phyloP scores from a whole-genome alignment of 176 grass and related monocot species.

The Oryza punctata region DNA sequence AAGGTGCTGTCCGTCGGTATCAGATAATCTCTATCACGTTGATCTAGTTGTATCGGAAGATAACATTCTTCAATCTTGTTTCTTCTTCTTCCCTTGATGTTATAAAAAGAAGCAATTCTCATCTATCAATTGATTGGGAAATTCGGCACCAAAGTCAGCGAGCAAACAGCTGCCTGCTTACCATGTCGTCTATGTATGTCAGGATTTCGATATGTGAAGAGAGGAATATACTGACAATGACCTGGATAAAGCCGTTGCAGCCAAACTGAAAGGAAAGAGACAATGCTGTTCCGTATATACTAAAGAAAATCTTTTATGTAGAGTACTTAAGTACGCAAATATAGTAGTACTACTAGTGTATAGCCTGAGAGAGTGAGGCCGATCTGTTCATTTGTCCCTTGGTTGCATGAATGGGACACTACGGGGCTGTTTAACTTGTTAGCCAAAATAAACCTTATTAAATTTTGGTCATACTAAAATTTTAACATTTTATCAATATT shows the following conservation, averaged over 20 bases:
- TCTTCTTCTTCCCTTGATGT: neutral
- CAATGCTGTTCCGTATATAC: too few species aligned
- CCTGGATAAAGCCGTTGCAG: neutral
- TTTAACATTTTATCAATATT: too few species aligned
- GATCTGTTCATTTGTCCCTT: too few species aligned
- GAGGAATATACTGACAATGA: neutral
- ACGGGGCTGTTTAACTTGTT: too few species aligned
- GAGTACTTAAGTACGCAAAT: too few species aligned
- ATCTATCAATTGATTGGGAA: neutral
- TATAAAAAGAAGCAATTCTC: neutral
- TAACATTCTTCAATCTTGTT: neutral
- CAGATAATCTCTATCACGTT: neutral
- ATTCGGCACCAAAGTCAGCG: neutral
- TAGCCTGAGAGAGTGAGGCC: too few species aligned
- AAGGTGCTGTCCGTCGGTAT: neutral
- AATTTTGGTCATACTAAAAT: too few species aligned
- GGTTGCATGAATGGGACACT: too few species aligned
- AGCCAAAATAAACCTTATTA: too few species aligned
- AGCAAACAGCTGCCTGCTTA: neutral
- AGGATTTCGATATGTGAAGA: neutral
- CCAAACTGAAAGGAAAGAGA: neutral
- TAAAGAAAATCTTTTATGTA: too few species aligned
- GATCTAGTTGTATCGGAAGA: neutral
- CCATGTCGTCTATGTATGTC: neutral
- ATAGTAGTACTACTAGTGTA: too few species aligned